These are phyloP conservation scores for Blastobotrys parvus DNA, from an alignment of 805 yeast genomes.

Conservation along the genomic window DNA sequence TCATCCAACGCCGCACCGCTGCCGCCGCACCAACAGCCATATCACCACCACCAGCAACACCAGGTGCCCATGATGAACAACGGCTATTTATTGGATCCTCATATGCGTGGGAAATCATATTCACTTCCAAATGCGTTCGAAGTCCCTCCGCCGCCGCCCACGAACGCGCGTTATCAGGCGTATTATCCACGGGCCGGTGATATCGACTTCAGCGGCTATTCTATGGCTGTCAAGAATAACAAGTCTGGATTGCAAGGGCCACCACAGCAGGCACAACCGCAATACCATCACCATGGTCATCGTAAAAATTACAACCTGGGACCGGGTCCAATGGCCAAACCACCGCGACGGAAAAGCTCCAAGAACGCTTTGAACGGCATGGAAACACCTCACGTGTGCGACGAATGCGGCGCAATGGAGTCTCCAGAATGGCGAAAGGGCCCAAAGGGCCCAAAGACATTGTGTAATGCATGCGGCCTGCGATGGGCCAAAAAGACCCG, in stretches of 20 bases:
- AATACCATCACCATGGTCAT: neutral
- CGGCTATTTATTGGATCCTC: constrained; percentile 3
- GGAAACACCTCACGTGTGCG: constrained; percentile 32
- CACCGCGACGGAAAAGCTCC: constrained; percentile 3
- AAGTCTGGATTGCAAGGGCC: too few relatives aligned
- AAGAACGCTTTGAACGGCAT: neutral
- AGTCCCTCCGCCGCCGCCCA: constrained; percentile 2
- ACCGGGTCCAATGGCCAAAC: constrained; percentile 1
- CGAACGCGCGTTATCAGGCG: neutral
- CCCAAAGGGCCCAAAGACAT: constrained; percentile 70
- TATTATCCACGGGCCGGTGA: constrained; percentile 6
- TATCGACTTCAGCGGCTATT: constrained; percentile 16
- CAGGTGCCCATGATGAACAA: neutral
- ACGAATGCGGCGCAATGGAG: constrained; percentile 63
- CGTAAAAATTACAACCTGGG: neutral
- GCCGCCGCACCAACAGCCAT: constrained; percentile 1
- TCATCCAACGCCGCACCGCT: too few relatives aligned
- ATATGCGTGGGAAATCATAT: constrained; percentile 13
- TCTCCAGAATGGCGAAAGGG: constrained; percentile 96
- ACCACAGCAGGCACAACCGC: constrained; percentile 1
- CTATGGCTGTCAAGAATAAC: constrained; percentile 8
- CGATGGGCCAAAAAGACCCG: constrained; percentile 33
- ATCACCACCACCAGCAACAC: constrained; percentile 2
- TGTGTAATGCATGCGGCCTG: constrained; percentile 91
- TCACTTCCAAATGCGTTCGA: constrained; percentile 16